Evolutionary conservation across 805 yeast genomes (phyloP).

Genomic region (Yarrowia keelungensis): DNA sequence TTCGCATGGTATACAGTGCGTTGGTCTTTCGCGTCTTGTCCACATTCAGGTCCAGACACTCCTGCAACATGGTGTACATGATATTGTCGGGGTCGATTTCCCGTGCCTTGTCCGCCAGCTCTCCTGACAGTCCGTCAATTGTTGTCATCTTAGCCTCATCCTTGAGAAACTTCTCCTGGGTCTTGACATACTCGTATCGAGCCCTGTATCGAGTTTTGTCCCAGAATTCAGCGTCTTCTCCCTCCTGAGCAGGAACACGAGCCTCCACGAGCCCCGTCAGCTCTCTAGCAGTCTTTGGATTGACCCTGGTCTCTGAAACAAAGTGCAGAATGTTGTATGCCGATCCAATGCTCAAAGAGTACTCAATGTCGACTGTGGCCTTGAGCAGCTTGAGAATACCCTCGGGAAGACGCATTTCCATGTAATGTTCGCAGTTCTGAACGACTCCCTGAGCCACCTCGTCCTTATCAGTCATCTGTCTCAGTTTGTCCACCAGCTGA

Average conservation of each 20-base stretch:
- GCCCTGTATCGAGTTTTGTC: not conserved
- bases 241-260: not conserved
- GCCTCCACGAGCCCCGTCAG: not conserved
- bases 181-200: constrained; percentile 2
- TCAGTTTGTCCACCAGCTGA: constrained; percentile 10
- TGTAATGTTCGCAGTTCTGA: not conserved
- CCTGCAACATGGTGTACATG: constrained; percentile 11
- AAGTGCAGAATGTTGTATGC: constrained; percentile 2
- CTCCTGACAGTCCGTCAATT: constrained; percentile 5
- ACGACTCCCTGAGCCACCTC: not conserved
- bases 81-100: not conserved
- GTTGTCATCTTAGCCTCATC: not conserved
- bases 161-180: not conserved
- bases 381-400: not conserved
- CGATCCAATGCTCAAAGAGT: not conserved
- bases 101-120: not conserved
- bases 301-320: not conserved
- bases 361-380: not conserved
- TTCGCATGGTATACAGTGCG: not conserved
- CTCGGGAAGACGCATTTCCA: constrained; percentile 11
- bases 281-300: not conserved
- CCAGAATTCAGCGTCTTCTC: not conserved
- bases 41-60: not conserved
- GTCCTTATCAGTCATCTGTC: not conserved
- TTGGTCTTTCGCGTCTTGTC: not conserved